Evolutionary conservation across 352 stramenopile species (phyloP).

Genomic region (Phytophthora pistaciae): DNA sequence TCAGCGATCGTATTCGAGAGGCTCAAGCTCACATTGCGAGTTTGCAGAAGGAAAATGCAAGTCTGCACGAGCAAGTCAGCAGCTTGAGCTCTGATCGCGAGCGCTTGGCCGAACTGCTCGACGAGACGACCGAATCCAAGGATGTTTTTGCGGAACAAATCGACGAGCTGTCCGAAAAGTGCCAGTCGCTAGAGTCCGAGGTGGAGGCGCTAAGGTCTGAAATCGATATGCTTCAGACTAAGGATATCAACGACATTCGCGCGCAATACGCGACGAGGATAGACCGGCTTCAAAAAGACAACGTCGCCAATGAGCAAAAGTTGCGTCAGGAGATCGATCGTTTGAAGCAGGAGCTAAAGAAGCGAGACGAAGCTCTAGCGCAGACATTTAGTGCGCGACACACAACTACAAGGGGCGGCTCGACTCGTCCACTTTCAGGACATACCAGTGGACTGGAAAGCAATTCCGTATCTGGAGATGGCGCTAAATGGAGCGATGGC

Average conservation of each 20-base stretch:
- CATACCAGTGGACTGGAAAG: constrained; percentile 20
- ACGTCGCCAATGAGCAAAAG: constrained; percentile 44
- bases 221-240: constrained; percentile 72
- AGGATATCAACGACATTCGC: constrained; percentile 63
- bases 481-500: constrained; percentile 35
- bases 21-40: constrained; percentile 29
- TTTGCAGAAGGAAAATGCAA: constrained; percentile 55
- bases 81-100: constrained; percentile 46
- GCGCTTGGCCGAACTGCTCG: constrained; percentile 38
- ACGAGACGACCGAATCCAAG: constrained; percentile 58
- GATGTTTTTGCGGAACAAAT: constrained; percentile 61
- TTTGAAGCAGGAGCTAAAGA: constrained; percentile 58
- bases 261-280: constrained; percentile 54
- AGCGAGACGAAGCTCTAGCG: constrained; percentile 29
- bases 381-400: constrained; percentile 30
- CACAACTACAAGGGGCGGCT: constrained; percentile 9
- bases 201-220: constrained; percentile 68
- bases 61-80: constrained; percentile 35
- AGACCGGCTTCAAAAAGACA: constrained; percentile 64
- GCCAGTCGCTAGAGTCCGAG: constrained; percentile 49
- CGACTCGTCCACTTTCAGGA: constrained; percentile 9
- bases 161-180: constrained; percentile 52
- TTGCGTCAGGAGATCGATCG: constrained; percentile 63
- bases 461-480: constrained; percentile 33
- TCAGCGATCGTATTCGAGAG: constrained; percentile 45